These are phyloP conservation scores for Macadamia tetraphylla DNA, from an alignment of 164 flowering plant genomes.

Conservation along the genomic window DNA sequence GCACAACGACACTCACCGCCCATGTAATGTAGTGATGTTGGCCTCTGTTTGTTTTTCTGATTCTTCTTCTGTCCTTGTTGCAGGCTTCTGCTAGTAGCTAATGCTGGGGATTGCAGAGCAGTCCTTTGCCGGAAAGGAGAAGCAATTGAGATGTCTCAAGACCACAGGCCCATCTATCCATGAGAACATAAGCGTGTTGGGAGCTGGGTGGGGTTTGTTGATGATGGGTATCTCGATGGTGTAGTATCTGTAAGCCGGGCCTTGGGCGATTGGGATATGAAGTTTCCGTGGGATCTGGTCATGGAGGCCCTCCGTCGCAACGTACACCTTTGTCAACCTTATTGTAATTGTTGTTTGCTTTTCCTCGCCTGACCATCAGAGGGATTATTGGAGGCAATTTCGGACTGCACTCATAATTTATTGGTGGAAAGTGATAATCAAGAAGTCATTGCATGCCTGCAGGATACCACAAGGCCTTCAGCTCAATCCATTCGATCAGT, in stretches of 20 bases:
- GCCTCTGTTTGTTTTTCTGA: not conserved
- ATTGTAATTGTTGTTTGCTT: conserved; percentile 78
- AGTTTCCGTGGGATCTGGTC: conserved; percentile 58
- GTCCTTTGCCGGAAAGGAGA: conserved; percentile 82
- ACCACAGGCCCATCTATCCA: conserved; percentile 59
- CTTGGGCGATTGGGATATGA: conserved; percentile 91
- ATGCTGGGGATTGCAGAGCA: conserved; percentile 93
- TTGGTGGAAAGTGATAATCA: too few relatives aligned
- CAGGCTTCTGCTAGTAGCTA: conserved; percentile 73
- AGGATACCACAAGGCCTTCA: too few relatives aligned
- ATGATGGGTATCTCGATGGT: conserved; percentile 81
- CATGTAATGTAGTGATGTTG: not conserved
- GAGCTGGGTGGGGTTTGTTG: conserved; percentile 58
- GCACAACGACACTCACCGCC: conserved; percentile 60
- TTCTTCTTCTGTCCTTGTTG: conserved; percentile 4
- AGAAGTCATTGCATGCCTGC: too few relatives aligned
- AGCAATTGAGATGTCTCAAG: conserved; percentile 78
- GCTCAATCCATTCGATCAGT: too few relatives aligned
- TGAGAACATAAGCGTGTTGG: conserved; percentile 52
- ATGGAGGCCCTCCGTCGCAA: conserved; percentile 55
- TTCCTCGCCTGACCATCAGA: not conserved
- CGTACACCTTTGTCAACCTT: conserved; percentile 54
- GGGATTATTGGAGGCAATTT: too few relatives aligned
- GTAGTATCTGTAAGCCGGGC: conserved; percentile 73
- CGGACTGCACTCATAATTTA: too few relatives aligned